These are phyloP conservation scores for Arachis hypogaea DNA, from an alignment of 306 rosid genomes.

Conservation along the genomic window DNA sequence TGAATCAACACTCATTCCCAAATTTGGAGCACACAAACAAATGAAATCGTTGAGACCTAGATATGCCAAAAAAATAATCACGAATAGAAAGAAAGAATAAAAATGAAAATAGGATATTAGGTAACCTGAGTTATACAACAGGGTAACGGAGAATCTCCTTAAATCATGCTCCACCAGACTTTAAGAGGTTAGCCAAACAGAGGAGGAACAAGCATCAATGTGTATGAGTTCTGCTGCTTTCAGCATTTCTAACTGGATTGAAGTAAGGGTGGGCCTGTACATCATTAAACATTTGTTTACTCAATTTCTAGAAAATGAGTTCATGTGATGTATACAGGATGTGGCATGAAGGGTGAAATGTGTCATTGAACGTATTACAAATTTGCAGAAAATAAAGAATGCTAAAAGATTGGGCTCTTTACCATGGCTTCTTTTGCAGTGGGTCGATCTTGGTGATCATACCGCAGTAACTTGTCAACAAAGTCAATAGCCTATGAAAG, in stretches of 20 bases:
- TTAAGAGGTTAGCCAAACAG: constrained; percentile 28
- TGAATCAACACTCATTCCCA: not conserved
- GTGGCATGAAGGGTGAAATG: not conserved
- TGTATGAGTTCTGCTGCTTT: constrained; percentile 74
- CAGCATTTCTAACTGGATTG: constrained; percentile 75
- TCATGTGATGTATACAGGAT: not conserved
- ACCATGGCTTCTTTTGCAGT: constrained; percentile 99
- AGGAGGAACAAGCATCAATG: constrained; percentile 47
- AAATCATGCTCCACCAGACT: constrained; percentile 49
- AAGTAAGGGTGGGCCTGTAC: constrained; percentile 91
- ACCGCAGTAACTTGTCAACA: constrained; percentile 76
- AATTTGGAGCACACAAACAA: constrained; percentile 4
- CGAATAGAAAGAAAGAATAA: not conserved
- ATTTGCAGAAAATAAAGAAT: not conserved
- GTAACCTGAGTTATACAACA: constrained; percentile 44
- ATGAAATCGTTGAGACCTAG: constrained; percentile 3
- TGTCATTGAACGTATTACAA: not conserved
- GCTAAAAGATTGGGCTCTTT: constrained; percentile 31
- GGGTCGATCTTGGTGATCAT: constrained; percentile 95
- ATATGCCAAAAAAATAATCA: not conserved
- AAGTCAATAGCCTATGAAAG: constrained; percentile 75
- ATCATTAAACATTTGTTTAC: constrained; percentile 32
- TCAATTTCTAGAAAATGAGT: constrained; percentile 15
- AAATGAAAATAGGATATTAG: not conserved
- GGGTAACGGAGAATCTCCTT: constrained; percentile 45